Base-by-base conservation (phyloP, 2,329 filamentous ascomycete genomes). In the Exophiala sp. region DNA sequence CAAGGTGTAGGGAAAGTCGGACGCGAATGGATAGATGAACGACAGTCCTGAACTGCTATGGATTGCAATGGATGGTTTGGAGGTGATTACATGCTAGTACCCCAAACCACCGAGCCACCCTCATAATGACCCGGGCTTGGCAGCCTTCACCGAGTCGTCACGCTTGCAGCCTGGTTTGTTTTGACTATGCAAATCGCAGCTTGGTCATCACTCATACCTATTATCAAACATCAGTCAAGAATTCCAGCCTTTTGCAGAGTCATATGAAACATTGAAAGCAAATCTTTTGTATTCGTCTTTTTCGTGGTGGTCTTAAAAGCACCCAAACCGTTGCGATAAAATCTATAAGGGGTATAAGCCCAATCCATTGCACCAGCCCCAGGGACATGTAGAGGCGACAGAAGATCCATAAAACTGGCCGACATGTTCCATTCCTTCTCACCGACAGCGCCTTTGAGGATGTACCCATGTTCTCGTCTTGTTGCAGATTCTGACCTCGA, bases 321-420 rank as follows among this genome's bases (percentile, higher is more conserved):
- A 44, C 35, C 11, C 8, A 32, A 44, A n/a, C 10, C 48, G 18
- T 45, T 21, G 48, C 33, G 29, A 52, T 47, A 48, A 43, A 38
- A 20, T 58, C 55, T 58, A 60, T 60, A 50, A 29, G 50, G 53
- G 54, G 57, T 60, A 60, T 57, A 60, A 43, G 35, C 52, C 49
- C 20, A 18, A 8, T 29, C 24, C 24, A 29, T 29, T 29, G 24
- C 24, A 29, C 24, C 24, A 29, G 24, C 24, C 24, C 45, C 29
- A 24, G 32, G 33, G 24, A 18, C 45, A 48, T 48, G 12, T 11
- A 32, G 21, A 43, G 20, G 20, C 14, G 39, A 52, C 47, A 54
- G 38, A 18, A 46, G 47, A 47, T 50, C 54, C 36, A 43, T 54
- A 29, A 55, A 32, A 18, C 18, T 47, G 49, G 36, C 50, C 54